Conservation (phyloP, 441 rosid species). For the Monsonia emarginata region DNA sequence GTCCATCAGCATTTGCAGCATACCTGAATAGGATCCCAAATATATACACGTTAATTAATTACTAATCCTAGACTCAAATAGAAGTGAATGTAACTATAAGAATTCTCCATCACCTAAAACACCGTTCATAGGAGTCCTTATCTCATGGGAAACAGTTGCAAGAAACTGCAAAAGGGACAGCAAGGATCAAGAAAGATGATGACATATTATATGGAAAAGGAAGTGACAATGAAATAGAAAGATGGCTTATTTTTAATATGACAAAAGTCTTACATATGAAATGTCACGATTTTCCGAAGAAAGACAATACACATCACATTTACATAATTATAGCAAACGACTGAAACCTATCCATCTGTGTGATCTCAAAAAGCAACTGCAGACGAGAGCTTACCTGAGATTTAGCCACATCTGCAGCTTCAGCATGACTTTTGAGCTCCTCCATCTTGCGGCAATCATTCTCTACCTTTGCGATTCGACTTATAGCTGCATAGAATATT, state of each 20-base stretch:
- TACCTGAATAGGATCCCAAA: constrained; percentile 42
- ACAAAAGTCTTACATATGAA: too few relatives aligned
- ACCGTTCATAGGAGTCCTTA: constrained; percentile 95
- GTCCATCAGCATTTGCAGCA: constrained; percentile 90
- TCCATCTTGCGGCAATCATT: constrained; percentile 57
- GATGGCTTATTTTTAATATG: too few relatives aligned
- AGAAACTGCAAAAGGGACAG: constrained; percentile 57
- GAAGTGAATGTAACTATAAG: constrained; percentile 9
- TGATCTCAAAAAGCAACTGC: constrained; percentile 2
- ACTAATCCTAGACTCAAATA: constrained; percentile 6
- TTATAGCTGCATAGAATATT: constrained; percentile 67
- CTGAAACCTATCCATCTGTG: constrained; percentile 3
- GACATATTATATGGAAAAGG: background rate
- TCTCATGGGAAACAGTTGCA: constrained; percentile 96
- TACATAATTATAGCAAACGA: background rate
- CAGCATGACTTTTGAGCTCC: constrained; percentile 84
- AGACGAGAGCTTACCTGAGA: constrained; percentile 51
- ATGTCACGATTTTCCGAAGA: constrained; percentile 5
- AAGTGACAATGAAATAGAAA: background rate
- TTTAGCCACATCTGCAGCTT: constrained; percentile 96
- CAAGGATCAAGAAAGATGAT: background rate
- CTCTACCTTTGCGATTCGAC: constrained; percentile 65
- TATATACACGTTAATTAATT: constrained; percentile 16
- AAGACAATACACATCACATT: constrained; percentile 6
- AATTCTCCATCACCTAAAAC: constrained; percentile 55